Conservation (phyloP, 306 rosid species). For the Medicago ruthenica region DNA sequence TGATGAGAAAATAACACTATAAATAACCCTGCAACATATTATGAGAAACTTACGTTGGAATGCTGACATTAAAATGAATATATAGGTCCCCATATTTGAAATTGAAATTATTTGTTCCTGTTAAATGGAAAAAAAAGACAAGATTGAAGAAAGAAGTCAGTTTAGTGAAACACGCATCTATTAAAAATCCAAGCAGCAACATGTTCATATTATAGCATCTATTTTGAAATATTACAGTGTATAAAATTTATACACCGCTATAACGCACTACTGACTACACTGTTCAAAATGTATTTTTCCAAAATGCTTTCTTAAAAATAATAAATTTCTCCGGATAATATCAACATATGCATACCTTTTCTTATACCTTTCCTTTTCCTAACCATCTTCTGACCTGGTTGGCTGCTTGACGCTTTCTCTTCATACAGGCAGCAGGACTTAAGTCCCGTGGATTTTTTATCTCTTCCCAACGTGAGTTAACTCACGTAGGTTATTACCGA, state of each 20-base stretch:
- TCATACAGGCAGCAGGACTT: too few species aligned
- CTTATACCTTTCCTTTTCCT: slow-evolving; percentile 88
- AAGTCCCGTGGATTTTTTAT: too few species aligned
- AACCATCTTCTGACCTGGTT: slow-evolving; percentile 91
- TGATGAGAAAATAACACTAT: too few species aligned
- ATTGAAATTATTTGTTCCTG: too few species aligned
- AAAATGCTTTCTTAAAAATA: background rate
- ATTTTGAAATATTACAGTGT: background rate
- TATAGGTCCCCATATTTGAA: too few species aligned
- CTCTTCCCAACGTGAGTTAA: too few species aligned
- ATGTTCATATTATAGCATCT: background rate
- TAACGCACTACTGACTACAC: background rate
- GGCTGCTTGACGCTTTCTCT: too few species aligned
- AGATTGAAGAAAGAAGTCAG: slow-evolving; percentile 15
- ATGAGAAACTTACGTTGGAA: too few species aligned
- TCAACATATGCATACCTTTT: slow-evolving; percentile 67
- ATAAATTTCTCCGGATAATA: background rate
- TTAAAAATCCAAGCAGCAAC: slow-evolving; percentile 8
- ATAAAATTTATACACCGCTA: background rate
- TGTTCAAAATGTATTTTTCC: background rate
- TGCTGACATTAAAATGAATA: too few species aligned
- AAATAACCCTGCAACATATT: too few species aligned
- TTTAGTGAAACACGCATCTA: background rate
- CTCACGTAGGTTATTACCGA: too few species aligned
- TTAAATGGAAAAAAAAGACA: too few species aligned